Percentiles rank a stretch among this genome's conserved stretches.
These are phyloP conservation scores for Boeremia exigua DNA, from an alignment of 2,329 filamentous ascomycete species.

Conservation along the genomic window DNA sequence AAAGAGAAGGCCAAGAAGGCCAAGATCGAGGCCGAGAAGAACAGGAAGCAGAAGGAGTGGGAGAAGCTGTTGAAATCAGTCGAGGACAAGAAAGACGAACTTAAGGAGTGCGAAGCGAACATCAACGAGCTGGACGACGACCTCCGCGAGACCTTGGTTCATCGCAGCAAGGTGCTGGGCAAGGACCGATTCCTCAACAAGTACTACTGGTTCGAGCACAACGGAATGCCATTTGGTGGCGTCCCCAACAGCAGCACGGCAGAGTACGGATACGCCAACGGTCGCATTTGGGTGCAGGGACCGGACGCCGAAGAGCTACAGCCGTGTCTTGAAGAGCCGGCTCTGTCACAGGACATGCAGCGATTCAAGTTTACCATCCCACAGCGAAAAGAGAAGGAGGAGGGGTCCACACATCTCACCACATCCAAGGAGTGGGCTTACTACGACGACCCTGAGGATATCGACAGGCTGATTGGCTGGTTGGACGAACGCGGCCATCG, in stretches of 20 bases:
- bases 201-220: constrained; percentile 99
- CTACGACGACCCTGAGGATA: constrained; percentile 77
- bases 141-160: constrained; percentile 90
- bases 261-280: constrained; percentile 87
- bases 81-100: constrained; percentile 79
- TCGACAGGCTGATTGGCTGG: constrained; percentile 85
- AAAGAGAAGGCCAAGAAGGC: constrained; percentile 71
- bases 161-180: constrained; percentile 85
- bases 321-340: constrained; percentile 59
- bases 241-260: constrained; percentile 88
- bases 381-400: constrained; percentile 84
- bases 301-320: constrained; percentile 83
- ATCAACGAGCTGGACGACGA: constrained; percentile 89
- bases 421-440: constrained; percentile 88
- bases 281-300: constrained; percentile 94
- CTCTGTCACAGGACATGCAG: constrained; percentile 75
- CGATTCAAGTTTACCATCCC: constrained; percentile 82
- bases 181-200: constrained; percentile 98
- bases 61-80: constrained; percentile 87
- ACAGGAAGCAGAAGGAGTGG: constrained; percentile 83
- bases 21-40: constrained; percentile 65
- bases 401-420: constrained; percentile 79
- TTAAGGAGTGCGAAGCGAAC: constrained; percentile 82
- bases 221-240: constrained; percentile 94
- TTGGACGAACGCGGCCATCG: constrained; percentile 85